Base-by-base conservation (phyloP, 345 rosid species). In the Nephelium lappaceum region DNA sequence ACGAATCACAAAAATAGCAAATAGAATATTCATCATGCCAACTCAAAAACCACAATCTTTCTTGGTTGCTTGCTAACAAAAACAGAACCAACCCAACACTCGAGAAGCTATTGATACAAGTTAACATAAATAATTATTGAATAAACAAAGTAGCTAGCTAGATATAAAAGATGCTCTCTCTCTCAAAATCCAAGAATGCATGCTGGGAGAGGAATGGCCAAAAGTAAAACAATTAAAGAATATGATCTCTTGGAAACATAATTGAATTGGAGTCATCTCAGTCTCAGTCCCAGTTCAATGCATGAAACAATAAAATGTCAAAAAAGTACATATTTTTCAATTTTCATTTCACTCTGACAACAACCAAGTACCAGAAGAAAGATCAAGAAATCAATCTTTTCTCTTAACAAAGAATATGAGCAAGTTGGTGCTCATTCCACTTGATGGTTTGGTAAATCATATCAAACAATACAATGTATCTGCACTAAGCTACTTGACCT, bases 131-230 rank as follows among this genome's bases (percentile, higher is more conserved):
- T 2, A 2, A 11, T 53, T 12, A 53, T 53, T 15, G 7, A 41
- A 41, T 41, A 41, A 41, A 41, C 43, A 41, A 41, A 41, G 9
- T 5, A 5, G 43, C 4, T 6, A 3, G 7, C 0, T 2, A 3
- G 15, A 49, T 3, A 3, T 2, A 14, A 69, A 45, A 24, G 16
- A 49, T 16, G 8, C 55, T 45, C 75, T 72, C 75, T 72, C 75
- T 72, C 75, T 36, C 75, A 72, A 31, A 53, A 53, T 72, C 64
- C 75, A 31, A 72, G 75, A 31, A 31, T 31, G 63, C 75, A 31
- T 31, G 63, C 75, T 72, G 47, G 55, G 72, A 43, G 36, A 41
- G 3, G 41, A 16, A 12, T 31, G 23, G 69, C n/a, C 14, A 36
- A 38, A 19, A 36, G 6, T 16, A 66, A 66, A 15, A 66, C 5